phyloP scores from a whole-genome alignment of 2,329 filamentous ascomycete species.

The Aspergillus hortae region DNA sequence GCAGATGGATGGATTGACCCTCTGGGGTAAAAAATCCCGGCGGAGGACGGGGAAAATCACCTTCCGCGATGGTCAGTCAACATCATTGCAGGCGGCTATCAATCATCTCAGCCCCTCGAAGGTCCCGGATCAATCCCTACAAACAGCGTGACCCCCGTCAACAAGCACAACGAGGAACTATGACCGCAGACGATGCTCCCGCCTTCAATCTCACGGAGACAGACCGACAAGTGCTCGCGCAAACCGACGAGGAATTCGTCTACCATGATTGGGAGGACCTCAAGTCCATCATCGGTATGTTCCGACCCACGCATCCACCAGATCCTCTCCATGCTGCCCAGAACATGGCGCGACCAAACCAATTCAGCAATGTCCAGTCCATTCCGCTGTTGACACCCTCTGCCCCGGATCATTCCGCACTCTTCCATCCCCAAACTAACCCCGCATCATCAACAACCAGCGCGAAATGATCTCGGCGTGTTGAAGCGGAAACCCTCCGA shows the following conservation, averaged over 20 bases:
- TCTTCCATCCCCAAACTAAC: not conserved
- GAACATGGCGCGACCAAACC: too few species aligned
- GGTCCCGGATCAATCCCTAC: not conserved
- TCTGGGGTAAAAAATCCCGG: slow-evolving; percentile 14
- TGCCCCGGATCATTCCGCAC: slow-evolving; percentile 1
- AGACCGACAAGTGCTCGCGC: slow-evolving; percentile 48
- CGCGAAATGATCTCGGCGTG: slow-evolving; percentile 51
- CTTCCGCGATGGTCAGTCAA: slow-evolving; percentile 3
- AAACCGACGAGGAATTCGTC: slow-evolving; percentile 51
- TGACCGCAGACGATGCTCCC: slow-evolving; percentile 17
- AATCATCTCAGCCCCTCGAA: not conserved
- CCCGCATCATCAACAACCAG: slow-evolving; percentile 22
- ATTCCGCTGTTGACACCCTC: slow-evolving; percentile 3
- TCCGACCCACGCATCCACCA: too few species aligned
- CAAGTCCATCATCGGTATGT: slow-evolving; percentile 50
- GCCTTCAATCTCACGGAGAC: slow-evolving; percentile 49
- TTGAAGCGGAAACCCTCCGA: slow-evolving; percentile 59
- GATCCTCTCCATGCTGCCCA: too few species aligned
- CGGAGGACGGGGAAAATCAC: not conserved
- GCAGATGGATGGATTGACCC: not conserved
- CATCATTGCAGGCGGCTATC: not conserved
- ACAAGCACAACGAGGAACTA: not conserved
- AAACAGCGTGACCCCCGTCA: too few species aligned
- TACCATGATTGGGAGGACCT: slow-evolving; percentile 52
- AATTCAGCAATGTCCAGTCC: not conserved